Evolutionary conservation across 768 basidiomycete species (phyloP).

Genomic region (Mycena rosella): DNA sequence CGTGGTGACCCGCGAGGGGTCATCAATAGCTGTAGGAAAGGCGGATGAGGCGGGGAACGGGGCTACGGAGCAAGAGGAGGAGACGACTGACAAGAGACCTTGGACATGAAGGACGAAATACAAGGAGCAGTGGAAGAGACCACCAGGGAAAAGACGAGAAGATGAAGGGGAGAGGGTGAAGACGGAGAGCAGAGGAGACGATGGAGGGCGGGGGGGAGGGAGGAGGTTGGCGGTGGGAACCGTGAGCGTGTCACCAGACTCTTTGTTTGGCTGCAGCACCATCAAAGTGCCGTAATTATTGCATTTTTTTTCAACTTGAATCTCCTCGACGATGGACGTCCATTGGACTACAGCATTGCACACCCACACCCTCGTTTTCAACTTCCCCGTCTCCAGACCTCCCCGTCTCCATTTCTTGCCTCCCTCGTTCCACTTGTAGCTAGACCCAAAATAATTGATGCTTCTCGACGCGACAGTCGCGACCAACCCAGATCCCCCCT

Average conservation of each 20-base stretch:
- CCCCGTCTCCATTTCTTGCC: not conserved
- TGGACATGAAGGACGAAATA: conserved; percentile 33
- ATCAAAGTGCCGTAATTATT: no score
- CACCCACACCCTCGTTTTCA: no score
- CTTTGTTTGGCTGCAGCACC: no score
- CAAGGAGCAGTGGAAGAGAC: conserved; percentile 5
- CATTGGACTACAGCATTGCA: no score
- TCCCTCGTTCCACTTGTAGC: conserved; percentile 14
- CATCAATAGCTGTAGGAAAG: conserved; percentile 75
- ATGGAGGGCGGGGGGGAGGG: conserved; percentile 21
- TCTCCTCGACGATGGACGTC: no score
- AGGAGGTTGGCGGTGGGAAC: not conserved
- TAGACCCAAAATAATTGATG: conserved; percentile 18
- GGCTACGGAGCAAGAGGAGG: conserved; percentile 12
- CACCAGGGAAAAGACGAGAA: conserved; percentile 7
- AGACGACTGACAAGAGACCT: conserved; percentile 49
- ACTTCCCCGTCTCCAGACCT: not conserved
- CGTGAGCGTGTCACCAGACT: not conserved
- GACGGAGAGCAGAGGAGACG: conserved; percentile 34
- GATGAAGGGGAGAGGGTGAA: conserved; percentile 17
- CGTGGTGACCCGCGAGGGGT: conserved; percentile 96
- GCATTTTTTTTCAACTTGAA: no score
- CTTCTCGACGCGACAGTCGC: conserved; percentile 26
- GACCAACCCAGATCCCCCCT: not conserved
- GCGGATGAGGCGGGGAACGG: conserved; percentile 30